These are phyloP conservation scores for Trichoderma breve DNA, from an alignment of 2,329 filamentous ascomycete genomes.

Conservation along the genomic window DNA sequence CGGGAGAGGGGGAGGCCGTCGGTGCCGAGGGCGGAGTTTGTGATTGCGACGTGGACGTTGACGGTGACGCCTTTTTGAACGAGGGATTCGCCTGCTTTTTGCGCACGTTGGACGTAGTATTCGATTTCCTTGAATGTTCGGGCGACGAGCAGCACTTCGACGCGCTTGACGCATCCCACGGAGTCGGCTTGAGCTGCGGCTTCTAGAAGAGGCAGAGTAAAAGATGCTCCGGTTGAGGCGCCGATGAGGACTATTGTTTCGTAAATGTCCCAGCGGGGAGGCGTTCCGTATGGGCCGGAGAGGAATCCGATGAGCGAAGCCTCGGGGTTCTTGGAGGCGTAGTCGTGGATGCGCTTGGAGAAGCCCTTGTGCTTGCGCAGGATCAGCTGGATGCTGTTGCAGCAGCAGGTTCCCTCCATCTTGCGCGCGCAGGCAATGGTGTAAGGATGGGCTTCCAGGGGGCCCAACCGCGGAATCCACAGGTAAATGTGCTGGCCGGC, in stretches of 20 bases:
- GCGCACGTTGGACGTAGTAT: constrained; percentile 53
- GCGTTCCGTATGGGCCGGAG: constrained; percentile 55
- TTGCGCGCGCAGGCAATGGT: constrained; percentile 58
- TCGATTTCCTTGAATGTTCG: constrained; percentile 52
- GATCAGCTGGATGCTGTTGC: constrained; percentile 59
- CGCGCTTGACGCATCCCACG: constrained; percentile 48
- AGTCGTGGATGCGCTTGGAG: constrained; percentile 51
- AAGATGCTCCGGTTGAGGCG: constrained; percentile 62
- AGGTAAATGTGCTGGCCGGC: constrained; percentile 61
- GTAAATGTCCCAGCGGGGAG: constrained; percentile 56
- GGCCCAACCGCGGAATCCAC: constrained; percentile 55
- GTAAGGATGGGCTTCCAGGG: constrained; percentile 58
- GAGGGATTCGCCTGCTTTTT: constrained; percentile 42
- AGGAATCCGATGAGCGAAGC: constrained; percentile 44
- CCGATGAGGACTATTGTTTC: constrained; percentile 60
- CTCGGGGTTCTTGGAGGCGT: constrained; percentile 40
- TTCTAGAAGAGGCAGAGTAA: constrained; percentile 59
- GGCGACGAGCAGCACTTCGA: constrained; percentile 54
- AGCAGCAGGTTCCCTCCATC: constrained; percentile 50
- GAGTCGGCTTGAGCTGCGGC: constrained; percentile 44
- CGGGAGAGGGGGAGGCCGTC: constrained; percentile 11
- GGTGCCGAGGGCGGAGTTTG: constrained; percentile 28
- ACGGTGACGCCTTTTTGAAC: constrained; percentile 48
- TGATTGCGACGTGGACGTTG: constrained; percentile 54
- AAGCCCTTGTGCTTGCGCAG: constrained; percentile 57